A percentile compares a stretch with the other conserved stretches of the same genome.
Conservation (phyloP, 2,329 filamentous ascomycete species). For the Trichoderma sp. region DNA sequence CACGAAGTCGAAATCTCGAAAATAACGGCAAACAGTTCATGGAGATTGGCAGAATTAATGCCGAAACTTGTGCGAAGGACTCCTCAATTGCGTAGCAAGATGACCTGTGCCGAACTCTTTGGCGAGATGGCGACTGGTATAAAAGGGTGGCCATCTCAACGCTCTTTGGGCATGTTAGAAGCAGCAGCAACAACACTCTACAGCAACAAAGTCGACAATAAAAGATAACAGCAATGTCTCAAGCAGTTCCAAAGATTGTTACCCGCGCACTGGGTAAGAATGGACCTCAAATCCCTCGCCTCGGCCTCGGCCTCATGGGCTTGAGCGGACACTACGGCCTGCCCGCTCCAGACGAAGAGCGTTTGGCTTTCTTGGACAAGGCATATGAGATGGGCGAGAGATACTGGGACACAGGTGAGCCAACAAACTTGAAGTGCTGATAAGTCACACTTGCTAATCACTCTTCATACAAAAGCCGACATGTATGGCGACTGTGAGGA, state of each 20-base stretch:
- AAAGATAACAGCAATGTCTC: neutral
- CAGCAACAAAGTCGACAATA: neutral
- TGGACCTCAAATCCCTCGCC: slow-evolving; percentile 47
- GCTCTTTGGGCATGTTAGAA: neutral
- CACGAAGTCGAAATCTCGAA: neutral
- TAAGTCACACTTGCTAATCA: neutral
- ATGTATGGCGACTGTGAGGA: slow-evolving; percentile 48
- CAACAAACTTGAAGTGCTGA: fast-evolving
- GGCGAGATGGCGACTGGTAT: neutral
- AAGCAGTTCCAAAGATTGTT: neutral
- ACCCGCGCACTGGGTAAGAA: slow-evolving; percentile 44
- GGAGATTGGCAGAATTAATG: neutral
- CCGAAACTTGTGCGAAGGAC: neutral
- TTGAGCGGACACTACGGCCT: slow-evolving; percentile 40
- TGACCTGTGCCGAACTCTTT: neutral
- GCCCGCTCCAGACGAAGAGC: slow-evolving; percentile 45
- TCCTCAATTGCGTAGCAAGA: neutral
- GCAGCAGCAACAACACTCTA: neutral
- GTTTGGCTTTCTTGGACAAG: slow-evolving; percentile 50
- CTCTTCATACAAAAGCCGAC: slow-evolving; percentile 29
- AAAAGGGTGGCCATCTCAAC: neutral
- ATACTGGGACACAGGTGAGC: slow-evolving; percentile 47
- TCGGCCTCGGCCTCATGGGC: slow-evolving; percentile 58
- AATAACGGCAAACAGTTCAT: neutral
- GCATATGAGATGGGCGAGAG: slow-evolving; percentile 49